Evolutionary conservation across 495 filamentous ascomycete species (phyloP).

Genomic region (Annulohypoxylon nitens): DNA sequence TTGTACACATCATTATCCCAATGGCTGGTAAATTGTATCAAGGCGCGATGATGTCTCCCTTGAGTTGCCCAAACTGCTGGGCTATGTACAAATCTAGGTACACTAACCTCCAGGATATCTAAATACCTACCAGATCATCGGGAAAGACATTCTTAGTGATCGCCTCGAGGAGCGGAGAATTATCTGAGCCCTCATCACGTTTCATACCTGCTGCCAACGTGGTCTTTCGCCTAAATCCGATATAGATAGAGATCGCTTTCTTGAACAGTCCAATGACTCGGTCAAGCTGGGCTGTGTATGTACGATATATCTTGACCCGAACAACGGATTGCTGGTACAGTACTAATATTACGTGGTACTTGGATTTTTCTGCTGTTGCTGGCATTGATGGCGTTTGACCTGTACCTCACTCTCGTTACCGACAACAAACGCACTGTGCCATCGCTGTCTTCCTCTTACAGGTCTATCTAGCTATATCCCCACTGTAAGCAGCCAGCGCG

Average conservation of each 20-base stretch:
- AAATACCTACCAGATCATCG: conserved; percentile 12
- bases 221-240: conserved; percentile 21
- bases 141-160: conserved; percentile 8
- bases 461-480: background rate
- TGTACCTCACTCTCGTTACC: conserved; percentile 11
- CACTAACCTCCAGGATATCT: background rate
- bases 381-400: background rate
- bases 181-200: conserved; percentile 17
- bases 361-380: background rate
- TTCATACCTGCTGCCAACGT: conserved; percentile 18
- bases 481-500: conserved; percentile 29
- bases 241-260: conserved; percentile 8
- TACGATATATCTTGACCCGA: conserved; percentile 26
- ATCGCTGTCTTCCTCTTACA: conserved; percentile 7
- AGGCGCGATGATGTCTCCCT: conserved; percentile 11
- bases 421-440: conserved; percentile 28
- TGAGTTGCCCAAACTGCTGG: background rate
- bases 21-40: conserved; percentile 20
- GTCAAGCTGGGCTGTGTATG: conserved; percentile 20
- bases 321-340: conserved; percentile 20
- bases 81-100: background rate
- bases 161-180: conserved; percentile 2
- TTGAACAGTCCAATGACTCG: conserved; percentile 20
- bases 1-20: conserved; percentile 11
- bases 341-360: conserved; percentile 30